Base-by-base conservation (phyloP, 208 protist species). In the Trypanosoma conorhini region DNA sequence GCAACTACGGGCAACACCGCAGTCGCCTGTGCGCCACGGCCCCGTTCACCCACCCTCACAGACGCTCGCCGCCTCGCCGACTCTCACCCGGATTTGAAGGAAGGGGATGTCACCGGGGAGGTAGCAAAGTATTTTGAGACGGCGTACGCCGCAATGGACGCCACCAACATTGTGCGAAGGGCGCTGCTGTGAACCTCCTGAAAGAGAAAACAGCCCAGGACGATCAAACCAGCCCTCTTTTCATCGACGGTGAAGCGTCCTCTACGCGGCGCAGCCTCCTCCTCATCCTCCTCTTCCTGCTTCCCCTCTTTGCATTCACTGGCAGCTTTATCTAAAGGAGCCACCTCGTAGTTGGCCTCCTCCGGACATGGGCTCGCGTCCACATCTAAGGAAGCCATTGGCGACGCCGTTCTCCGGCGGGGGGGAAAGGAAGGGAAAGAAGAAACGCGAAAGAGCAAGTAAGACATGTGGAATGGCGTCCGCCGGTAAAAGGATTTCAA, bases 141-240 rank as follows among this genome's bases (percentile, higher is more conserved):
- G 1, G 63, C 21, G 48, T 62, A 77, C 0, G 28, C 58, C 21
- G 40, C 44, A 59, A 72, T 21, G 48, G 63, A 70, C 4, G 46
- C 55, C 3, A 64, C 22, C 13, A 77, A 62, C 9, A 77, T 28
- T 30, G 28, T 51, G 4, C 72, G 63, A 56, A 77, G 54, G 0
- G 52, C 17, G 50, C n/a, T 56, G 50, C 22, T 57, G 38, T 77
- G 57, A 31, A 72, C 72, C 59, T 77, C 72, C 56, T 77, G 72
- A 72, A 77, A 77, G 1, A 77, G 60, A 50, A 72, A 60, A 42
- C 44, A 77, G n/a, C 72, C 58, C n/a, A 77, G 0, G 48, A 77
- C 26, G 66, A 67, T 62, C 15, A 77, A 50, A n/a, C 63, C 48
- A 44, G 65, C 72, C 22, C 72, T 69, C 46, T 64, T 66, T 48